Percentiles rank a stretch among this genome's conserved stretches.
Conservation (phyloP, 805 yeast species). For the Saccharomycopsis lassenensis region DNA sequence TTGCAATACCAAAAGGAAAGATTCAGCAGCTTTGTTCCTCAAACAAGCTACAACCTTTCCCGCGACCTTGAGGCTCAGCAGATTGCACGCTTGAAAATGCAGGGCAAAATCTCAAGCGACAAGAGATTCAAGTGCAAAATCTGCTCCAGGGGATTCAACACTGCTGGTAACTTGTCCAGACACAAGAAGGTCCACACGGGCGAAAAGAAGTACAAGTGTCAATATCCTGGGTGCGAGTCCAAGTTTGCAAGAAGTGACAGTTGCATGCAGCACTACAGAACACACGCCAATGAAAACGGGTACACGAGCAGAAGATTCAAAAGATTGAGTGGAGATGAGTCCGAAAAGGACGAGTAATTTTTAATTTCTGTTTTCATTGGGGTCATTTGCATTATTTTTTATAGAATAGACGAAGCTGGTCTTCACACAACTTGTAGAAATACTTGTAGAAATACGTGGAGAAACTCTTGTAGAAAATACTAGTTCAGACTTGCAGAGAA, state of each 20-base stretch:
- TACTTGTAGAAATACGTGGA: no score
- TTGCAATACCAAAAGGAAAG: slow-evolving; percentile 15
- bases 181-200: slow-evolving; percentile 71
- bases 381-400: no score
- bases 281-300: slow-evolving; percentile 18
- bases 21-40: slow-evolving; percentile 4
- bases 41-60: slow-evolving; percentile 1
- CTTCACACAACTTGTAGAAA: no score
- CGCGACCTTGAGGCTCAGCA: slow-evolving; percentile 2
- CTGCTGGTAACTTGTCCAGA: slow-evolving; percentile 65
- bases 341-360: not conserved
- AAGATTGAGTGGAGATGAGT: slow-evolving; percentile 9
- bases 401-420: no score
- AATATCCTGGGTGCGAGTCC: slow-evolving; percentile 37
- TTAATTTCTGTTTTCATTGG: no score
- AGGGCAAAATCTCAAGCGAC: slow-evolving; percentile 4
- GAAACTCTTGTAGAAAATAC: no score
- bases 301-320: slow-evolving; percentile 18
- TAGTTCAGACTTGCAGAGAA: no score
- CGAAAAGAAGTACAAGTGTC: slow-evolving; percentile 59
- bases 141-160: slow-evolving; percentile 49
- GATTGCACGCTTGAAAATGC: not conserved
- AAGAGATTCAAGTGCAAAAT: slow-evolving; percentile 17
- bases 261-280: slow-evolving; percentile 19
- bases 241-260: slow-evolving; percentile 19